Base-by-base conservation (phyloP, 306 rosid species). In the Vigna trinervia region DNA sequence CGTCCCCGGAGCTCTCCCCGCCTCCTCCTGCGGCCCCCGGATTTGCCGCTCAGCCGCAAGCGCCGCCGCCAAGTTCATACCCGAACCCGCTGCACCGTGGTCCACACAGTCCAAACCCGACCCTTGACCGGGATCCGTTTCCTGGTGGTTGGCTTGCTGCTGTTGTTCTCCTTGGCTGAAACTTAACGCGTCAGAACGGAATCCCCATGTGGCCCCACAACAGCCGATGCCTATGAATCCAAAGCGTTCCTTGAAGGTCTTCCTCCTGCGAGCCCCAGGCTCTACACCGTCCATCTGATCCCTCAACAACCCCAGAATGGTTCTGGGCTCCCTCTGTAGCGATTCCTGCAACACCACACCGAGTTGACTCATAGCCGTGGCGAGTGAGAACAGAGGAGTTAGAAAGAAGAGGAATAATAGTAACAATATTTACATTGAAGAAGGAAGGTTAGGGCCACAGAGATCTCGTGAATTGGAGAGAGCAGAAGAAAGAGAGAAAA, bases 1-100 rank as follows among this genome's bases (percentile, higher is more conserved):
- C 56, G 89, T 91, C 23, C 72, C 92, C 32, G 87, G 63, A 4
- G 66, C 8, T 20, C 2, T 12, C 66, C 3, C 51, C 46, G 4
- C 75, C 56, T 71, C 82, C 19, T 13, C 72, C 0, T 28, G 41
- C 39, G 41, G 66, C 41, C 43, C 92, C 58, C 95, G 87, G 7
- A 86, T 74, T 9, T 87, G 93, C 5, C 98, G 84, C 85, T 92
- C 98, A 73, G 97, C 97, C 1, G 97, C 99, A 54, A 96, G 61
- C 1, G 98, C 99, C 43, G 97, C 93, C 8, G 99, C 99, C 1
- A 96, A 85, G 71, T 96, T 96, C 98, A 96, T 92, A 0, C 97
- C 90, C 26, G 96, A 59, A 8, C 76, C 63, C n/a, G 83, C 12
- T 3, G 82, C 62, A 20, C 53, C 65, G 19, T 88, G 93, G 0